These are phyloP conservation scores for Dothistroma septosporum DNA, from an alignment of 2,329 filamentous ascomycete genomes.

Conservation along the genomic window DNA sequence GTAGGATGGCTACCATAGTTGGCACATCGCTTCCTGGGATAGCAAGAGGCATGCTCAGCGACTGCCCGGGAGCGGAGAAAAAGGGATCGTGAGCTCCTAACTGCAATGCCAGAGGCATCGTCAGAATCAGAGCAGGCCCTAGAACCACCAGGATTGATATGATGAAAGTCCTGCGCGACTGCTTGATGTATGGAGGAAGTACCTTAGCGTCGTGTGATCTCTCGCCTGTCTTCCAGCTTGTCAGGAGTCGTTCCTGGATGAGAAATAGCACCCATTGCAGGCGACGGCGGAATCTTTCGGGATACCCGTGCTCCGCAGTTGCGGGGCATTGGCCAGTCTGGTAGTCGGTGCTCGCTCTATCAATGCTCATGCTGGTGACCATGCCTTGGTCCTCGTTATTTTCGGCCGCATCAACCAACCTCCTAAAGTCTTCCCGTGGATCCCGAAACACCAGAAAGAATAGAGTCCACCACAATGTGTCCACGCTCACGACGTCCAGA, in stretches of 20 bases:
- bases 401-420: conserved; percentile 5
- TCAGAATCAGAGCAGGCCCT: conserved; percentile 24
- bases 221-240: conserved; percentile 27
- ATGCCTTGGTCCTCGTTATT: neutral
- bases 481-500: conserved; percentile 30
- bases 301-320: conserved; percentile 22
- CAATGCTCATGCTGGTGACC: neutral
- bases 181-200: conserved; percentile 22
- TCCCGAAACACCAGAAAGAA: conserved; percentile 29
- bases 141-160: conserved; percentile 27
- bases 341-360: neutral
- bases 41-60: conserved; percentile 7
- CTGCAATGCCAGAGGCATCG: conserved; percentile 14
- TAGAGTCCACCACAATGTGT: conserved; percentile 26
- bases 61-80: conserved; percentile 17
- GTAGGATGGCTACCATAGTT: conserved; percentile 11
- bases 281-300: conserved; percentile 17
- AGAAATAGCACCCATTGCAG: conserved; percentile 28
- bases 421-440: conserved; percentile 25
- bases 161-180: conserved; percentile 18
- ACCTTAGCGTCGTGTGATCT: conserved; percentile 26
- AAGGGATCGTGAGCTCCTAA: conserved; percentile 22
- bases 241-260: conserved; percentile 24
- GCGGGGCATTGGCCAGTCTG: neutral
- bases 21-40: conserved; percentile 1